Conservation (phyloP, 768 basidiomycete genomes). For the Erythrobasidium yunnanense region DNA sequence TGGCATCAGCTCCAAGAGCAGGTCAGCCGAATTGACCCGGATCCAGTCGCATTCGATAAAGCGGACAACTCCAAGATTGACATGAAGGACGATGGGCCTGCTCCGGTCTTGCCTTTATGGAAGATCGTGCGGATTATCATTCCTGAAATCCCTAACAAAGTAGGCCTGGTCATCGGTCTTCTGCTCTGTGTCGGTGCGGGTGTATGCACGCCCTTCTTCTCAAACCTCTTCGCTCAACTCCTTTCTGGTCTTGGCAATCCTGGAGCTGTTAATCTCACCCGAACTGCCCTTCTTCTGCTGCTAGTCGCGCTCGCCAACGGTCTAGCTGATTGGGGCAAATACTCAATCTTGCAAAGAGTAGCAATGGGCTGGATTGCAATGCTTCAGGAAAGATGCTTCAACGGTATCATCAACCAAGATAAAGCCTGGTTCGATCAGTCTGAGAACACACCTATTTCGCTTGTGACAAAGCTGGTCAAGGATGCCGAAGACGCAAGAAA, state of each 20-base stretch:
- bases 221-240: conserved; percentile 70
- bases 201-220: conserved; percentile 81
- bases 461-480: conserved; percentile 70
- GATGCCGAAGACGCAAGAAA: conserved; percentile 78
- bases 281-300: conserved; percentile 44
- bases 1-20: conserved; percentile 20
- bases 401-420: conserved; percentile 62
- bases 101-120: neutral
- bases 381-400: conserved; percentile 53
- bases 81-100: conserved; percentile 38
- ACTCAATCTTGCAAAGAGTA: conserved; percentile 63
- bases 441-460: conserved; percentile 50
- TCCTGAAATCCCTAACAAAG: conserved; percentile 59
- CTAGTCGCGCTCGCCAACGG: conserved; percentile 67
- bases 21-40: neutral
- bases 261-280: conserved; percentile 39
- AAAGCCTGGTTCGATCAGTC: conserved; percentile 73
- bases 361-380: conserved; percentile 64
- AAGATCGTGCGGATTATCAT: conserved; percentile 16
- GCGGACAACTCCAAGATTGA: conserved; percentile 46
- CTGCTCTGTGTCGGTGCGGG: conserved; percentile 61
- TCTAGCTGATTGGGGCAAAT: conserved; percentile 61
- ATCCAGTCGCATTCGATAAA: conserved; percentile 24
- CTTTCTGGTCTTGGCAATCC: conserved; percentile 47
- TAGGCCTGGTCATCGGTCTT: conserved; percentile 59